Base-by-base conservation (phyloP, 768 basidiomycete species). In the Psilocybe subaeruginosa region DNA sequence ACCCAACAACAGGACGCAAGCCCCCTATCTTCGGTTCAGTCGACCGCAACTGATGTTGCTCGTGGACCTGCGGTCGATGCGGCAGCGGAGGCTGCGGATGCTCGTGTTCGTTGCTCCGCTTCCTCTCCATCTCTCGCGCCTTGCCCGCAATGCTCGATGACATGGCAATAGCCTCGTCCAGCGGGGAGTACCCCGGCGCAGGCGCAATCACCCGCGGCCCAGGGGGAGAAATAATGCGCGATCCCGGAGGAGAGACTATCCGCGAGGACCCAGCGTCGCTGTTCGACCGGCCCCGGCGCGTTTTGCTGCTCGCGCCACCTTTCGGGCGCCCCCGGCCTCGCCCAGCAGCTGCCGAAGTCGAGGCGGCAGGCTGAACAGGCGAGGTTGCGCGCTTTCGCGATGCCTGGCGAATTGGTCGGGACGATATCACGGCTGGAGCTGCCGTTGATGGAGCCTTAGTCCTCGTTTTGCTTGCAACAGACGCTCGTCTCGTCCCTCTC, bases 241-340 rank as follows among this genome's bases (percentile, higher is more conserved):
- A 60, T 5, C 35, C 53, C 48, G 53, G 23, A 11, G 59, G 50
- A 29, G 73, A 71, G 35, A 74, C 72, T 58, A 75, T 64, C 50
- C 72, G 60, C 30, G 64, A 45, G 4, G 58, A 3, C 54, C 46
- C 27, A 52, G 14, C 53, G 54, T 39, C 19, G 29, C 33, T 51
- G 9, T 30, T 48, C 12, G 55, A 31, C 7, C 37, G 49, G 11
- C 50, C 46, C 3, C 27, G 14, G 33, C 53, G 52, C 11, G 51
- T 14, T 29, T 33, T 54, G 17, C 11, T 54, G 4, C 17, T 47
- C 23, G 41, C 49, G 19, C 37, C 8, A 2, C 59, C 46, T 29
- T 27, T 45, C 3, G 63, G 48, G 23, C 66, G 39, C 31, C 60
- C 66, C 29, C 41, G 39, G 12, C 17, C 57, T 45, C 58, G 49